Base-by-base conservation (phyloP, 805 yeast species). In the Ogataea naganishii region DNA sequence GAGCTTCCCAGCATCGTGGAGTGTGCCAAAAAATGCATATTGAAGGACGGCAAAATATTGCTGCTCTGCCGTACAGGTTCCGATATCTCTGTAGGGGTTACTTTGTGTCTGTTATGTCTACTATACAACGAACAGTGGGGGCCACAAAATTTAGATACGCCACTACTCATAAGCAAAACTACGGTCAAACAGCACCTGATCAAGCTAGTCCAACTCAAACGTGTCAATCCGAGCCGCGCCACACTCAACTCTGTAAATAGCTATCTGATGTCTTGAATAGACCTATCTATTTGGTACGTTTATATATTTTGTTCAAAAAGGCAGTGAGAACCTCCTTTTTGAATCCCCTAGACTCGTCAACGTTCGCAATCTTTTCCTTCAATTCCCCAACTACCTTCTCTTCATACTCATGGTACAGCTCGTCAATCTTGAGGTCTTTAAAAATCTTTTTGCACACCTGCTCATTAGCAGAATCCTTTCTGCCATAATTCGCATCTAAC, bases 281-380 rank as follows among this genome's bases (percentile, higher is more conserved):
- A 20, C 24, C 3, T 12, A 24, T 20, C 28, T 73, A 89, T 65
- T 89, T 92, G 39, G 78, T 72, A 58, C 99, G 82, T 66, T 86
- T 88, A 76, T 92, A 92, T 47, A 92, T 82, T 64, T 92, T 92
- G 56, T 74, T 69, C 49, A 92, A 72, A 67, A 92, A 92, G 4
- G 75, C 75, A 18, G 83, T 70, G 44, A 92, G 67, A n/a, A 85
- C 96, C 26, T 77, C 80, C 41, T 71, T 73, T 62, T 84, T 89
- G 62, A 92, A 82, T n/a, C 98, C 98, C 50, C 94, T 75, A 14
- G 81, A 65, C 61, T 89, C 97, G 51, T 92, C 97, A 35, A 82
- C 60, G 18, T 66, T 46, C n/a, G 69, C 69, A 40, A 92, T 92
- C 53, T 73, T 66, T 23, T 54, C 53, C 47, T 62, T 72, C 51